Evolutionary conservation across 179 eudicot species (phyloP), one percentile per base, ranked within the genome.

Genomic region (Beta lomatogona): DNA sequence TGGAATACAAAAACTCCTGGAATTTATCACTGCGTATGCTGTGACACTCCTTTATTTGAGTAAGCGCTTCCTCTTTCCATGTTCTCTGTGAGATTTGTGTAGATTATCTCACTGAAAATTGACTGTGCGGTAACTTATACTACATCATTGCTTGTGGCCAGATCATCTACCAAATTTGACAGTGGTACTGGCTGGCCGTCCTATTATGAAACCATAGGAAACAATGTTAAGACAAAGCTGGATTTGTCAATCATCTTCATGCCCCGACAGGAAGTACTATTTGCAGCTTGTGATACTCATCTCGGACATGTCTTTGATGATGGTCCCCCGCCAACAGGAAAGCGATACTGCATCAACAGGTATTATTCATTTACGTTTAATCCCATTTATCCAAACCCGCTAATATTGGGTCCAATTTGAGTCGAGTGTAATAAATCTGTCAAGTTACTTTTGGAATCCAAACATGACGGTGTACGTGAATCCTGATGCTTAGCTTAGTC

Each of bases 131-230:
- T 73, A 65, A 31, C 70, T 77, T 14, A 52, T 61, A 12, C 60
- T 77, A 58, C 2, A 8, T 80, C 13, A 52, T 55, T 76, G 19
- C 50, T 44, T 79, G 45, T 73, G 68, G n/a, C 25, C 84, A 94
- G 98, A 81, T 94, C 97, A 81, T 88, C 93, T 3, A 93, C 98
- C 52, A 94, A 94, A 82, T 94, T 94, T 60, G 97, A 94, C 64
- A 94, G 98, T 57, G 98, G 98, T 58, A 94, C 98, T n/a, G 98
- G 98, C 45, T 94, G 98, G 98, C 98, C 98, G 44, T 94, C 98
- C 0, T 94, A 94, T 72, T 93, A 92, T 74, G 82, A 87, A 79
- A 89, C 93, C 2, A 77, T 93, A 19, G 96, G 96, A 70, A 83
- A 87, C 87, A 94, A 93, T 80, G 98, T 93, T 76, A 94, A 92